Evolutionary conservation across 1,284 basidiomycete genomes (phyloP).

Genomic region (Fomes fomentarius): DNA sequence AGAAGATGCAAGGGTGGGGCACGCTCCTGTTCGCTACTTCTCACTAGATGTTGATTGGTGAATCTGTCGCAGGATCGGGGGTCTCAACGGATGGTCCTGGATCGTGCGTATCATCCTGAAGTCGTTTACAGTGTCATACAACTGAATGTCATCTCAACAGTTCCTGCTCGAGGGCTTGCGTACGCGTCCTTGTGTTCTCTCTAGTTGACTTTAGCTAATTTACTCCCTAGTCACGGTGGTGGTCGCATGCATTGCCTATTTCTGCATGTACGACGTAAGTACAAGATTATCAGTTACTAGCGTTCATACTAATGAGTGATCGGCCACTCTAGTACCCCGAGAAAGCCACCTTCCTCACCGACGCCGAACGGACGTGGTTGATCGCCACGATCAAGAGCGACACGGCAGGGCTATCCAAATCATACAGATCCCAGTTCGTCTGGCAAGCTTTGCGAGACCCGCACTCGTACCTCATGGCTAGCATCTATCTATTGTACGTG

Average conservation of each 20-base stretch:
- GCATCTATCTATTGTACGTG: conserved; percentile 18
- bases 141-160: no score
- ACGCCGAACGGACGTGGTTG: conserved; percentile 28
- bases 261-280: conserved; percentile 7
- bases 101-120: no score
- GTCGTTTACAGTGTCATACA: no score
- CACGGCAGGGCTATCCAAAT: conserved; percentile 17
- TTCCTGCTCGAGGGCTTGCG: conserved; percentile 6
- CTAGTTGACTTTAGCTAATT: not conserved
- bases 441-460: conserved; percentile 29
- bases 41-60: not conserved
- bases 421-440: conserved; percentile 30
- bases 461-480: conserved; percentile 46
- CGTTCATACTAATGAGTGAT: not conserved
- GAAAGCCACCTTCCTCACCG: conserved; percentile 24
- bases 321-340: conserved; percentile 41
- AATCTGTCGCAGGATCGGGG: not conserved
- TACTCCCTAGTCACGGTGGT: not conserved
- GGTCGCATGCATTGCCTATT: conserved; percentile 2
- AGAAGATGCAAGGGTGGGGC: conserved; percentile 9
- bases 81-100: conserved; percentile 5
- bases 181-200: not conserved
- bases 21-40: not conserved
- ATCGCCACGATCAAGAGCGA: conserved; percentile 35
- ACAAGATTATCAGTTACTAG: no score